These are phyloP conservation scores for Chrysanthemum makinoi DNA, from an alignment of 129 eudicot species.

Conservation along the genomic window DNA sequence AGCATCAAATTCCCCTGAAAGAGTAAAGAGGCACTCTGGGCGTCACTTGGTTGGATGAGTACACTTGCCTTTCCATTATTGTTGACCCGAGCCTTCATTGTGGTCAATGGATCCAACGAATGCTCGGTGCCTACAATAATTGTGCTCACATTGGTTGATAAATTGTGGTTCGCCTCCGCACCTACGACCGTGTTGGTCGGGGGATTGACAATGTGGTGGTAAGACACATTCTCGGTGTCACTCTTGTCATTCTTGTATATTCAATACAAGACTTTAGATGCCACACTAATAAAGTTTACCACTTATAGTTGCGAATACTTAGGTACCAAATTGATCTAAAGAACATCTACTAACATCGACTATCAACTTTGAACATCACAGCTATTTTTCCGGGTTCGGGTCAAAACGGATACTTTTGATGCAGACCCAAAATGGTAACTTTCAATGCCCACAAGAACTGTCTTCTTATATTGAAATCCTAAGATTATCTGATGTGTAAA, in stretches of 20 bases:
- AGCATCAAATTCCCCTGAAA: constrained; percentile 84
- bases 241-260: constrained; percentile 81
- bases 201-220: constrained; percentile 80
- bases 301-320: too few relatives aligned
- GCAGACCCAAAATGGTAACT: too few relatives aligned
- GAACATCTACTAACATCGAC: too few relatives aligned
- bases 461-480: too few relatives aligned
- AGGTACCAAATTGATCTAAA: too few relatives aligned
- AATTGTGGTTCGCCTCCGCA: constrained; percentile 82
- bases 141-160: constrained; percentile 83
- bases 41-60: constrained; percentile 97
- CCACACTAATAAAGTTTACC: too few relatives aligned
- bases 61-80: constrained; percentile 80
- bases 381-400: too few relatives aligned
- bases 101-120: constrained; percentile 74
- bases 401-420: too few relatives aligned
- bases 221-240: constrained; percentile 74
- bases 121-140: constrained; percentile 84
- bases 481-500: too few relatives aligned
- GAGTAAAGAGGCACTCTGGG: constrained; percentile 77
- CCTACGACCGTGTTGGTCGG: constrained; percentile 84
- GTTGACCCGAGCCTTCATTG: constrained; percentile 72
- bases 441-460: too few relatives aligned
- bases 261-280: too few relatives aligned
- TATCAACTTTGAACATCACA: too few relatives aligned